Percentiles rank a stretch among this genome's conserved stretches.
phyloP scores from a whole-genome alignment of 345 rosid species.

The Populus ilicifolia region DNA sequence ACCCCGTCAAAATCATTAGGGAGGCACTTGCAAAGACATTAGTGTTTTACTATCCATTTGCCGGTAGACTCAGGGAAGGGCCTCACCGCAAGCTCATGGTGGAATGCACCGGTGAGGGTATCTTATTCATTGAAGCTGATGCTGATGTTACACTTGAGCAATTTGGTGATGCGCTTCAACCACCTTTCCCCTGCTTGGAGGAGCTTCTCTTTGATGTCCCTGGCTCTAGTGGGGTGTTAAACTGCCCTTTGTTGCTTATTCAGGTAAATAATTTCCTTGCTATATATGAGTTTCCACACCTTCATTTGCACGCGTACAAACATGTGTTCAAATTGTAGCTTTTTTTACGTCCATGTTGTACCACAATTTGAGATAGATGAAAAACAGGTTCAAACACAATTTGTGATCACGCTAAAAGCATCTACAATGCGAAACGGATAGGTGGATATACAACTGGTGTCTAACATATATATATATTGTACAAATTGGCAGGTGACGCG shows the following conservation, averaged over 20 bases:
- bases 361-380: too few species aligned
- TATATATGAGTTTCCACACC: background rate
- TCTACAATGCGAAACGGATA: too few species aligned
- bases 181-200: constrained; percentile 22
- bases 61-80: constrained; percentile 21
- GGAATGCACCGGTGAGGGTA: constrained; percentile 24
- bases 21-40: constrained; percentile 15
- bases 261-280: constrained; percentile 3
- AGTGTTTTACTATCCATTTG: constrained; percentile 19
- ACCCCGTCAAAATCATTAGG: background rate
- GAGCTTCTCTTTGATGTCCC: constrained; percentile 20
- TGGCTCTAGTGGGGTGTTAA: background rate
- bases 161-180: constrained; percentile 17
- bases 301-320: too few species aligned
- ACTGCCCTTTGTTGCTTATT: constrained; percentile 15
- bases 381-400: too few species aligned
- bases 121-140: constrained; percentile 17
- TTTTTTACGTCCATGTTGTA: too few species aligned
- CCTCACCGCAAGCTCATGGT: constrained; percentile 10
- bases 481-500: constrained; percentile 15
- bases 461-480: too few species aligned
- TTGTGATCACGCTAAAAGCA: too few species aligned
- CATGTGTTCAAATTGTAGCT: too few species aligned
- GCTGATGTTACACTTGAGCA: constrained; percentile 15
- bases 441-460: too few species aligned